phyloP scores from a whole-genome alignment of 2,329 filamentous ascomycete genomes.

The Cordyceps cicadae region DNA sequence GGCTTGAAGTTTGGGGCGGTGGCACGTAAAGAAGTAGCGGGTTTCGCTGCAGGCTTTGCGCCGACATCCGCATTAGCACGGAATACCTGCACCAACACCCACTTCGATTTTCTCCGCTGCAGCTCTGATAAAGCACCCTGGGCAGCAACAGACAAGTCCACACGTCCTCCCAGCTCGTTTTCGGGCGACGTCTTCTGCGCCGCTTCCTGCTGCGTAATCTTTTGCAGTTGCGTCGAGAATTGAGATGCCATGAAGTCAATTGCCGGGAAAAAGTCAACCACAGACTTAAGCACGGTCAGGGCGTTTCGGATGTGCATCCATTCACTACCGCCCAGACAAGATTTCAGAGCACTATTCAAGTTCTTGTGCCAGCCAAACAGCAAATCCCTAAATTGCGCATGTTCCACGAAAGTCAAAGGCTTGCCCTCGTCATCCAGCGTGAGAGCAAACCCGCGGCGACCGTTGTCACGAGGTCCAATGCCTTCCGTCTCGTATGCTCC shows the following conservation, averaged over 20 bases:
- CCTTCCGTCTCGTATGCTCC: slow-evolving; percentile 82
- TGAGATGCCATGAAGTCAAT: slow-evolving; percentile 78
- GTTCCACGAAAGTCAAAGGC: slow-evolving; percentile 65
- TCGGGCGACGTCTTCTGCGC: slow-evolving; percentile 38
- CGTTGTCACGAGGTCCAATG: slow-evolving; percentile 36
- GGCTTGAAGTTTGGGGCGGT: slow-evolving; percentile 60
- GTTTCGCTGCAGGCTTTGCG: slow-evolving; percentile 23
- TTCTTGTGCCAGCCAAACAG: slow-evolving; percentile 87
- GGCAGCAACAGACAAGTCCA: slow-evolving; percentile 68
- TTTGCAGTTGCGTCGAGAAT: slow-evolving; percentile 55
- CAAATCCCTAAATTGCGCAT: slow-evolving; percentile 76
- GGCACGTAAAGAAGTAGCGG: slow-evolving; percentile 41
- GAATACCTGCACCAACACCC: slow-evolving; percentile 70
- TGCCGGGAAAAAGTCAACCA: slow-evolving; percentile 76
- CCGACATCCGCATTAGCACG: slow-evolving; percentile 42
- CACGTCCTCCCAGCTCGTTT: slow-evolving; percentile 50
- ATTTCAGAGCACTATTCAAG: slow-evolving; percentile 69
- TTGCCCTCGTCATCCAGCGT: slow-evolving; percentile 59
- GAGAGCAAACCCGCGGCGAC: slow-evolving; percentile 70
- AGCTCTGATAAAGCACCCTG: slow-evolving; percentile 64
- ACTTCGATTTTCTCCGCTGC: slow-evolving; percentile 56
- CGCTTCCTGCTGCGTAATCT: slow-evolving; percentile 55
- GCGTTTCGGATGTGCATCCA: slow-evolving; percentile 98
- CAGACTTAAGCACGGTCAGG: slow-evolving; percentile 75
- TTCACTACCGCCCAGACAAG: slow-evolving; percentile 72